Conservation (phyloP, 2,329 filamentous ascomycete species). For the Aspergillus transmontanensis region DNA sequence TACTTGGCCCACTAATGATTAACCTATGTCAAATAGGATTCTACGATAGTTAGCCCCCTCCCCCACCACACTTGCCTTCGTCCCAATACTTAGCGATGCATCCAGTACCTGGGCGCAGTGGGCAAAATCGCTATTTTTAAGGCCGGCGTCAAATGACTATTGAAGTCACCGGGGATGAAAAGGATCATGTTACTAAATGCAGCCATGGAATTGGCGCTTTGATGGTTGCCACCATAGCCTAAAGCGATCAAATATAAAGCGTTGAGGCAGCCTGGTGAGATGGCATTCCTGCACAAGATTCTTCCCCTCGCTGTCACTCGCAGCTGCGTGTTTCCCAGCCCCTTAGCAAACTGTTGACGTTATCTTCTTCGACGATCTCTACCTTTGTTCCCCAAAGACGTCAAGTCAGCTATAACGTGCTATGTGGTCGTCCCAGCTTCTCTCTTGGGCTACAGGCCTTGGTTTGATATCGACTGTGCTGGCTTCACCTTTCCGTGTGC, state of each 20-base stretch:
- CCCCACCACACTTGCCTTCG: slow-evolving; percentile 5
- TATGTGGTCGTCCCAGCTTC: slow-evolving; percentile 13
- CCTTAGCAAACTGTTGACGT: slow-evolving; percentile 4
- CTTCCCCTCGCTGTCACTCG: background rate
- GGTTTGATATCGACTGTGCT: slow-evolving; percentile 17
- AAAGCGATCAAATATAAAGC: slow-evolving; percentile 14
- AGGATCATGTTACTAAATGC: slow-evolving; percentile 9
- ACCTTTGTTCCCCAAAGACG: background rate
- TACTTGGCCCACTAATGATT: slow-evolving; percentile 2
- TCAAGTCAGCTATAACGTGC: background rate
- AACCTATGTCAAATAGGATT: slow-evolving; percentile 7
- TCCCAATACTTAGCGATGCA: background rate
- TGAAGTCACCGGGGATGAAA: slow-evolving; percentile 6
- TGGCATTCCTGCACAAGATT: background rate
- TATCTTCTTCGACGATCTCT: slow-evolving; percentile 4
- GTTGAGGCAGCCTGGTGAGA: slow-evolving; percentile 6
- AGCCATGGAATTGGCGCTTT: background rate
- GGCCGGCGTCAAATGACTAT: slow-evolving; percentile 12
- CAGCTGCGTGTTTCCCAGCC: slow-evolving; percentile 9
- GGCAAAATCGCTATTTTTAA: slow-evolving; percentile 8
- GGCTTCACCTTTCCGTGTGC: slow-evolving; percentile 24
- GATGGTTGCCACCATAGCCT: background rate
- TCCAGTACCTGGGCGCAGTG: slow-evolving; percentile 7
- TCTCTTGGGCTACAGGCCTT: slow-evolving; percentile 9
- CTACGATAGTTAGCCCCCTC: background rate